Base-by-base conservation (phyloP, 2,329 filamentous ascomycete genomes). In the Harringtonia lauricola region DNA sequence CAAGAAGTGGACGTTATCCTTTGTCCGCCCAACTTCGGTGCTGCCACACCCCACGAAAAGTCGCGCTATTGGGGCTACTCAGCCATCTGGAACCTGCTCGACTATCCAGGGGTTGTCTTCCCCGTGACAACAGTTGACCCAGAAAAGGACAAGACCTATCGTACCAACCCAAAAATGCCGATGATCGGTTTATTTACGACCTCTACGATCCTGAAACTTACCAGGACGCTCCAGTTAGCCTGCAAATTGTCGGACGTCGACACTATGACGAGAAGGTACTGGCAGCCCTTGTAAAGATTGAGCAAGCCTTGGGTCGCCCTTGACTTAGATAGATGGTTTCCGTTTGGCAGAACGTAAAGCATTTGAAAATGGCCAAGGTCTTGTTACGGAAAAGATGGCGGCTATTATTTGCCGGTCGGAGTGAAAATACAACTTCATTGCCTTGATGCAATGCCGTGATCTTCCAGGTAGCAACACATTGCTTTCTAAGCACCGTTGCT, bases 21-120 rank as follows among this genome's bases (percentile, higher is more conserved):
- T 7, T 41, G 22, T 22, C 43, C 37, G 7, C 15, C 31, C 10
- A 24, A 24, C 17, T 33, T 33, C 5, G 43, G 37, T 7, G 24
- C 43, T 3, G 37, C 37, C 12, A 28, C 41, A 3, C 41, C 41
- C 10, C 41, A 43, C 28, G 28, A 30, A 9, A 28, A 36, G 18
- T 24, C 41, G 8, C 21, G 17, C 12, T 45, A 45, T 34, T 45
- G 37, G 37, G 17, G 18, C 18, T 45, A 45, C 26, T 30, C 43
- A 2, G 10, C 18, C 15, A 22, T 36, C 12, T 45, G 43, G 43
- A 45, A 45, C 26, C 24, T 45, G 10, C 43, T 45, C 5, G 77
- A 82, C 52, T 81, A 81, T 50, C 64, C 73, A 0, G 69, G 74
- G 1, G 56, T 76, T 8, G 67, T 72, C 0, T 60, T 81, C 17